These are phyloP conservation scores for Aspergillus tanneri DNA, from an alignment of 2,329 filamentous ascomycete species.

Conservation along the genomic window DNA sequence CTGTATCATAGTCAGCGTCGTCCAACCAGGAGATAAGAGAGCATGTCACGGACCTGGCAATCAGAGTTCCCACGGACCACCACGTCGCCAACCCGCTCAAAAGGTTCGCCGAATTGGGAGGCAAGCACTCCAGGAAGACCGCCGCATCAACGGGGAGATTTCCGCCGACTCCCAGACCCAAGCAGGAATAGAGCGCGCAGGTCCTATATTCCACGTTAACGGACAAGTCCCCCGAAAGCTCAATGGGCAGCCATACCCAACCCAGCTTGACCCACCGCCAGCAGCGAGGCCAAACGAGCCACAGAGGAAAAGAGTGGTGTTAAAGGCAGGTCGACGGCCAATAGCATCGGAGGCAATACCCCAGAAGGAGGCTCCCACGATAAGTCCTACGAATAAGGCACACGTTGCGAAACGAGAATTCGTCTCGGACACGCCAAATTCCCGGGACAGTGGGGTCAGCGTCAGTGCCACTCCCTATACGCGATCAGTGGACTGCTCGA, in stretches of 20 bases:
- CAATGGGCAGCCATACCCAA: conserved; percentile 35
- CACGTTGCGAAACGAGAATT: conserved; percentile 75
- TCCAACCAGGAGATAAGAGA: neutral
- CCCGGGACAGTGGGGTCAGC: conserved; percentile 68
- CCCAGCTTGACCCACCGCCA: conserved; percentile 68
- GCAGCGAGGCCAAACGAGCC: conserved; percentile 70
- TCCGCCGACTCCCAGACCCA: conserved; percentile 70
- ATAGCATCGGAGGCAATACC: conserved; percentile 73
- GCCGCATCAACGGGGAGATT: conserved; percentile 79
- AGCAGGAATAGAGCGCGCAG: conserved; percentile 57
- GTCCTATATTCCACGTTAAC: conserved; percentile 35
- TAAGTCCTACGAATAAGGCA: conserved; percentile 71
- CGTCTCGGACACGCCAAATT: conserved; percentile 70
- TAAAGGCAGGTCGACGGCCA: conserved; percentile 76
- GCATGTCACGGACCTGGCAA: conserved; percentile 30
- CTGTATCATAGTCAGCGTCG: conserved; percentile 9
- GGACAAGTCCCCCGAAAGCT: conserved; percentile 15
- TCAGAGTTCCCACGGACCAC: conserved; percentile 78
- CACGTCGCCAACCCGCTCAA: conserved; percentile 74
- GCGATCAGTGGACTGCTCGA: conserved; percentile 11
- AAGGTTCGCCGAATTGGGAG: conserved; percentile 65
- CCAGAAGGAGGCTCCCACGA: conserved; percentile 75
- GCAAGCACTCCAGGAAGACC: conserved; percentile 78
- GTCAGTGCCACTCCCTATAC: conserved; percentile 70
- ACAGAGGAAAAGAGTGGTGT: conserved; percentile 71